Evolutionary conservation across 768 basidiomycete genomes (phyloP), one percentile per base, ranked within the genome.

Genomic region (Phanerochaete sordida): DNA sequence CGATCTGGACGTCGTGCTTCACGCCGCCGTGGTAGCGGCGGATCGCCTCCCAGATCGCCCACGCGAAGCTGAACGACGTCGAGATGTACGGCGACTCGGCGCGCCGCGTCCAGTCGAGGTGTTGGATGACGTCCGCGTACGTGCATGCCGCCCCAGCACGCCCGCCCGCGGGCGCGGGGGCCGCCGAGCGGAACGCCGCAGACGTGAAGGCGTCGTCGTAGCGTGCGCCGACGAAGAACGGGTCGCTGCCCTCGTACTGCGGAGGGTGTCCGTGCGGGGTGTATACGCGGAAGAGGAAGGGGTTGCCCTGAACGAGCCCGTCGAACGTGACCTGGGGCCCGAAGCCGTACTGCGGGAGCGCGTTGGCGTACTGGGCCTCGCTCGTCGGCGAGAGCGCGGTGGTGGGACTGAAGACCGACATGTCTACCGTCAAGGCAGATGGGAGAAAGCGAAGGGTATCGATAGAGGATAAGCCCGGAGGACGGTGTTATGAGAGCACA

Each of bases 1-100:
- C 90, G 62, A 92, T 90, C 70, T 91, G 81, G 28, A 92, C 75
- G 58, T 88, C 84, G 62, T 90, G 87, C 70, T 92, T 91, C 56
- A 90, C 74, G 39, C 84, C 85, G 37, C 78, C 73, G 65, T 86
- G 83, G 67, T 88, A 90, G n/a, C 90, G 83, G 58, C 87, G 77
- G 23, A 87, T 79, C 3, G 89, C 90, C 69, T 92, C 90, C 88
- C 88, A 92, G 37, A 91, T 78, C 8, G 88, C 84, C 90, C 90
- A 92, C 37, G 81, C 82, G 64, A 91, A 88, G 74, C 87, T 91
- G 70, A 91, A 91, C 5, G 90, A 90, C 1, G 88, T 81, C 2
- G 90, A 88, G 46, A 91, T 81, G 62, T 83, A 91, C 4, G 84
- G 78, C 0, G 90, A 92, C 21, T 82, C 77, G 4, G 83, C 75